Percentiles rank a stretch among this genome's conserved stretches.
Conservation (phyloP, 345 rosid genomes). For the Rhodamnia rubescens region DNA sequence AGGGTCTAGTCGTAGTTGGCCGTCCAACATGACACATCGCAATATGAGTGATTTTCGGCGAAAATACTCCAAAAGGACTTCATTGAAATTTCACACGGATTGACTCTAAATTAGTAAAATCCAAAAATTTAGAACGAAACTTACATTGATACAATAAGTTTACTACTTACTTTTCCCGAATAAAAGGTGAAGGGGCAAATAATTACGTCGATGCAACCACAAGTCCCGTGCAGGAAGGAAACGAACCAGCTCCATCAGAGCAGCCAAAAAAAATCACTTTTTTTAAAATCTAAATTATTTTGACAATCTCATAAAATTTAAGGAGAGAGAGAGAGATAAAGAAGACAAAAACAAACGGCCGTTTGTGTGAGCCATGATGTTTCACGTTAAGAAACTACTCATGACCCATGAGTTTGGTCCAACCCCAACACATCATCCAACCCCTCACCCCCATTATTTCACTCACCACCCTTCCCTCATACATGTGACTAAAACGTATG, state of each 20-base stretch:
- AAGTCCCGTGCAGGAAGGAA: neutral
- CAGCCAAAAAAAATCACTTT: neutral
- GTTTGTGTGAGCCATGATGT: neutral
- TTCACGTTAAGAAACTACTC: neutral
- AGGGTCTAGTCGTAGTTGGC: rapidly evolving
- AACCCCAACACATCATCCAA: neutral
- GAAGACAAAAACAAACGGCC: neutral
- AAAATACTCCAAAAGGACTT: too few relatives aligned
- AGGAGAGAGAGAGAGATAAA: neutral
- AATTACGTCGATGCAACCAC: neutral
- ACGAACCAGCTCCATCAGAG: neutral
- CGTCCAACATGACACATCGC: rapidly evolving
- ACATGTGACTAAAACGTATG: neutral
- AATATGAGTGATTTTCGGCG: neutral
- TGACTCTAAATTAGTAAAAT: neutral
- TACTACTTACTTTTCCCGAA: neutral
- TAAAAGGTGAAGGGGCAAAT: neutral
- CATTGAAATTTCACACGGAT: too few relatives aligned
- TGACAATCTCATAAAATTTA: neutral
- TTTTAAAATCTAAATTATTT: neutral
- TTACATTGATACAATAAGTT: rapidly evolving
- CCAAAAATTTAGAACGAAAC: neutral
- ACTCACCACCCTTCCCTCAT: neutral
- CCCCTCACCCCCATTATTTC: neutral
- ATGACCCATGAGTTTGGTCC: neutral